phyloP scores from a whole-genome alignment of 2,329 filamentous ascomycete genomes.

The Paecilomyces sp. region DNA sequence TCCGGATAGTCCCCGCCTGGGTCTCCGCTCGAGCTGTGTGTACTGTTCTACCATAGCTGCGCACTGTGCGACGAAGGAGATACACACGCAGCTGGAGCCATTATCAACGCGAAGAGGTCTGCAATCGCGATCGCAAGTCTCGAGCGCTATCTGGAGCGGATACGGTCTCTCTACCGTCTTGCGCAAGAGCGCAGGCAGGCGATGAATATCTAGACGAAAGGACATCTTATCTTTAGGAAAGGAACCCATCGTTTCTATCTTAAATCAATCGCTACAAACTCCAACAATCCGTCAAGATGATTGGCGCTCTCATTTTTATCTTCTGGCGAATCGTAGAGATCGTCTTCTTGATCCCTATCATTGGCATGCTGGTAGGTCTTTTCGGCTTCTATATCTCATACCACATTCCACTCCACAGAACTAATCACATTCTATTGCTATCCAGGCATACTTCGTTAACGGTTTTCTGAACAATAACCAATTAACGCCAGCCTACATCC shows the following conservation, averaged over 20 bases:
- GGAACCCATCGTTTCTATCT: constrained; percentile 1
- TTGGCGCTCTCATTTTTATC: constrained; percentile 53
- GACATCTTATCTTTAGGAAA: background rate
- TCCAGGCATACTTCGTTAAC: constrained; percentile 53
- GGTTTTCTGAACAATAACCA: constrained; percentile 50
- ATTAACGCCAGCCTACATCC: constrained; percentile 54
- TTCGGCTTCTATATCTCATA: background rate
- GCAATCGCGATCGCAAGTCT: background rate
- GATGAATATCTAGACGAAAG: background rate
- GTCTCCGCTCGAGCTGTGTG: background rate
- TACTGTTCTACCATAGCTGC: background rate
- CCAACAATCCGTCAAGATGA: constrained; percentile 29
- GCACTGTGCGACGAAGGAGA: too few relatives aligned
- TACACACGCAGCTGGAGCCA: too few relatives aligned
- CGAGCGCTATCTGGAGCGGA: background rate
- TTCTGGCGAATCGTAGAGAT: constrained; percentile 56
- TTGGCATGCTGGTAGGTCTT: constrained; percentile 52
- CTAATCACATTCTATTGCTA: constrained; percentile 1
- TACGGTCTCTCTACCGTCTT: background rate
- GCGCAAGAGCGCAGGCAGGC: background rate
- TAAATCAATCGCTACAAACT: constrained; percentile 1
- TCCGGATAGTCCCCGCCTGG: background rate
- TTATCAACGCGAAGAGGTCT: background rate
- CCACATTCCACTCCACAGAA: background rate
- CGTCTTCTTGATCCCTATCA: constrained; percentile 54